phyloP scores from a whole-genome alignment of 1,284 basidiomycete genomes.

The Exsudoporus floridanus region DNA sequence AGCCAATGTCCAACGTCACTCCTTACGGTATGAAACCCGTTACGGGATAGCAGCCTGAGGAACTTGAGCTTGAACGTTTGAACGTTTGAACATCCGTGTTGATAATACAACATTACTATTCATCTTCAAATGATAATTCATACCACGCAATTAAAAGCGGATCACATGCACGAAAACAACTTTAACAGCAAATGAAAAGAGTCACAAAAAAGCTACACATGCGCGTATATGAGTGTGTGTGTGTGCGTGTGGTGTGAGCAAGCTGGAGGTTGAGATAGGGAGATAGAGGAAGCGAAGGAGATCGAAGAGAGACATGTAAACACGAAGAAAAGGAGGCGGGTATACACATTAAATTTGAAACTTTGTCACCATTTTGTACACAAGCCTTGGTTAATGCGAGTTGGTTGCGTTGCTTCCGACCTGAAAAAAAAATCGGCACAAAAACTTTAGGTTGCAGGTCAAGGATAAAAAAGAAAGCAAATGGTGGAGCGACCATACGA shows the following conservation, averaged over 20 bases:
- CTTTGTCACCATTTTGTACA: slow-evolving; percentile 7
- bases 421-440: slow-evolving; percentile 7
- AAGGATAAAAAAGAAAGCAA: not conserved
- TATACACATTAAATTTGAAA: slow-evolving; percentile 19
- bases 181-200: not conserved
- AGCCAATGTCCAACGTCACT: too few relatives aligned
- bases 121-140: too few relatives aligned
- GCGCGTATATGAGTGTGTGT: slow-evolving; percentile 16
- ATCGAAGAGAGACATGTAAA: slow-evolving; percentile 5
- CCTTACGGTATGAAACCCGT: too few relatives aligned
- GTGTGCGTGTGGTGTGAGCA: not conserved
- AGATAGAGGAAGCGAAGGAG: slow-evolving; percentile 15
- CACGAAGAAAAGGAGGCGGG: slow-evolving; percentile 7
- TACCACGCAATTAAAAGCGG: slow-evolving; percentile 4
- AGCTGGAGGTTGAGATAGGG: slow-evolving; percentile 7
- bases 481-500: not conserved
- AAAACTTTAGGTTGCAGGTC: slow-evolving; percentile 10
- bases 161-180: not conserved
- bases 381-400: slow-evolving; percentile 11
- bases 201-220: slow-evolving; percentile 9
- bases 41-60: too few relatives aligned
- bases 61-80: too few relatives aligned
- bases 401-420: slow-evolving; percentile 20
- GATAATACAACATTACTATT: too few relatives aligned
- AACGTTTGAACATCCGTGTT: too few relatives aligned